Percentiles rank a stretch among this genome's conserved stretches.
Evolutionary conservation across 148 eudicot species (phyloP).

Genomic region (Selenicereus undatus): DNA sequence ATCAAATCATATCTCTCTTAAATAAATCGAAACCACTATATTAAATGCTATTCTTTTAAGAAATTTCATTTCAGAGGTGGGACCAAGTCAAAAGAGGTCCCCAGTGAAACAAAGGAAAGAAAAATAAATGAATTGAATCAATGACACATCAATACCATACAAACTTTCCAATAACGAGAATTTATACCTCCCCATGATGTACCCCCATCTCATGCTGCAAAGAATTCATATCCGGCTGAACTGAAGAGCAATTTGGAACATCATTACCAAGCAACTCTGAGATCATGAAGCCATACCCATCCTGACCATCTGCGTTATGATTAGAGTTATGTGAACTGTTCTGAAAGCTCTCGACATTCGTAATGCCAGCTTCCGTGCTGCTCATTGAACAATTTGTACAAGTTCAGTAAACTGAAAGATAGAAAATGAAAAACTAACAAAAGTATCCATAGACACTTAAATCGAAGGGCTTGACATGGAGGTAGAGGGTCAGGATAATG

Average conservation of each 20-base stretch:
- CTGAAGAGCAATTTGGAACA: conserved; percentile 63
- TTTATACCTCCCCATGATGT: conserved; percentile 73
- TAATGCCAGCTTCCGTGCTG: conserved; percentile 59
- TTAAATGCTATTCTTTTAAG: background rate
- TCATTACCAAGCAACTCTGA: conserved; percentile 86
- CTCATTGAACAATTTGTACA: conserved; percentile 8
- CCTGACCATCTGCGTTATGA: conserved; percentile 63
- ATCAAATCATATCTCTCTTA: background rate
- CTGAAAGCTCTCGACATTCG: conserved; percentile 49
- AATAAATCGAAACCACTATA: background rate
- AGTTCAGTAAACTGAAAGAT: conserved; percentile 6
- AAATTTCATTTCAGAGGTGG: background rate
- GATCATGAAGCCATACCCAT: conserved; percentile 95
- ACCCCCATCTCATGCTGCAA: conserved; percentile 69
- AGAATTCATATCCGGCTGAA: conserved; percentile 60
- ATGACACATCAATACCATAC: background rate
- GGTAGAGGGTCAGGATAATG: background rate
- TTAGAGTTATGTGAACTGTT: conserved; percentile 48
- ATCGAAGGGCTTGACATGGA: background rate
- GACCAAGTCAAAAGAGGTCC: background rate
- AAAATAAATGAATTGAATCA: background rate
- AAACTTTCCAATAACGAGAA: background rate
- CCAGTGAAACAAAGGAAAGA: conserved; percentile 1
- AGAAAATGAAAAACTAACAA: conserved; percentile 3
- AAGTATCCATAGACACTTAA: background rate